Percentiles rank a stretch among this genome's conserved stretches.
Conservation (phyloP, 805 yeast genomes). For the Saturnispora serradocipensis region DNA sequence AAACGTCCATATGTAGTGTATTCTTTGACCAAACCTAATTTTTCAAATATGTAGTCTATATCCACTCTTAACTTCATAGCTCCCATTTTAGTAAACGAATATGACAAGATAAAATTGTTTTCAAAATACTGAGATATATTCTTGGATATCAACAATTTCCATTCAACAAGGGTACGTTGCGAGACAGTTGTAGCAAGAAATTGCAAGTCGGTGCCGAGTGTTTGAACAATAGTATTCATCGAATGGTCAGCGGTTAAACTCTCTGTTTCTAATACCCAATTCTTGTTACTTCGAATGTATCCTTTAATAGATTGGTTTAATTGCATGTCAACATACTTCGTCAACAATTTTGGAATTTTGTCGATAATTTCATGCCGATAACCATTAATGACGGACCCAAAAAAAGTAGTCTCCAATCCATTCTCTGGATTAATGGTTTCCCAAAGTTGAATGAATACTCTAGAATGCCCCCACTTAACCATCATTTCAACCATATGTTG, state of each 20-base stretch:
- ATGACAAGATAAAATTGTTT: slow-evolving; percentile 30
- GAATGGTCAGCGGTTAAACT: slow-evolving; percentile 11
- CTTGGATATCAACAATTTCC: slow-evolving; percentile 21
- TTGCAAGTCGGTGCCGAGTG: slow-evolving; percentile 22
- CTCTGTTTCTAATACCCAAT: slow-evolving; percentile 18
- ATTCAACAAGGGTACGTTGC: slow-evolving; percentile 21
- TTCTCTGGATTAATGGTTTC: slow-evolving; percentile 20
- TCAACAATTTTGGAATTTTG: slow-evolving; percentile 24
- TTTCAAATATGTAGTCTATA: slow-evolving; percentile 24
- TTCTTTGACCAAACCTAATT: slow-evolving; percentile 19
- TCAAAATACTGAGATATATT: slow-evolving; percentile 30
- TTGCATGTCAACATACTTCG: slow-evolving; percentile 28
- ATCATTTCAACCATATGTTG: slow-evolving; percentile 30
- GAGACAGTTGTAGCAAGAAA: slow-evolving; percentile 27
- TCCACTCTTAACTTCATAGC: slow-evolving; percentile 29
- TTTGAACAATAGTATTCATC: slow-evolving; percentile 20
- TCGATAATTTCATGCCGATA: slow-evolving; percentile 26
- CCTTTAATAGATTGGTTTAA: slow-evolving; percentile 29
- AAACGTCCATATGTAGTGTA: slow-evolving; percentile 15
- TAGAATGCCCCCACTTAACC: slow-evolving; percentile 35
- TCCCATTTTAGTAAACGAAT: slow-evolving; percentile 28
- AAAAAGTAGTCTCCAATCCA: slow-evolving; percentile 27
- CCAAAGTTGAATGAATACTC: slow-evolving; percentile 36
- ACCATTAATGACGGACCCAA: slow-evolving; percentile 34
- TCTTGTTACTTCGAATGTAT: slow-evolving; percentile 25